These are phyloP conservation scores for Cyberlindnera euphorbiae DNA, from an alignment of 805 yeast genomes.

Conservation along the genomic window DNA sequence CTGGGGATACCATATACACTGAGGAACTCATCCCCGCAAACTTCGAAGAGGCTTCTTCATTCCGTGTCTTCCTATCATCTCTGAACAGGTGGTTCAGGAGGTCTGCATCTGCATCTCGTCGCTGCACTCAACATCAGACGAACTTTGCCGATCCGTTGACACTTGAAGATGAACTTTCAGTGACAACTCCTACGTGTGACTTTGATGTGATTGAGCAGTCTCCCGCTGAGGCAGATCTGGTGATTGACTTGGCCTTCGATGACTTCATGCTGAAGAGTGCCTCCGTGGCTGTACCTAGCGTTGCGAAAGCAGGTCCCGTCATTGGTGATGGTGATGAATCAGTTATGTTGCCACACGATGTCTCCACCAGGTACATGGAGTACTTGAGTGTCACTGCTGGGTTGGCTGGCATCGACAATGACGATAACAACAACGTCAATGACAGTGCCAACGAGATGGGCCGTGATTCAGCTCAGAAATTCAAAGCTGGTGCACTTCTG, in stretches of 20 bases:
- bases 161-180: too few relatives aligned
- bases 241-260: too few relatives aligned
- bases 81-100: conserved; percentile 4
- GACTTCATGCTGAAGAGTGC: too few relatives aligned
- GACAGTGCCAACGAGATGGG: not conserved
- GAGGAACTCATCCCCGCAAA: not conserved
- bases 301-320: not conserved
- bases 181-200: too few relatives aligned
- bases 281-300: too few relatives aligned
- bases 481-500: too few relatives aligned
- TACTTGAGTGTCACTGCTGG: conserved; percentile 2
- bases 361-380: not conserved
- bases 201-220: too few relatives aligned
- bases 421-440: not conserved
- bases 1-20: conserved; percentile 2
- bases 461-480: too few relatives aligned
- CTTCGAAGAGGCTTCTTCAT: not conserved
- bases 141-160: too few relatives aligned
- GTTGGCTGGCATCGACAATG: not conserved
- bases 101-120: not conserved
- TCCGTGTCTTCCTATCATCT: conserved; percentile 1
- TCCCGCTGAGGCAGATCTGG: too few relatives aligned
- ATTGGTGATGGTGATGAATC: not conserved
- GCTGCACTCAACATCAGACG: too few relatives aligned
- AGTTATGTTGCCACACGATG: not conserved